Evolutionary conservation across 2,329 filamentous ascomycete species (phyloP).

Genomic region (Pyrenochaeta sp.): DNA sequence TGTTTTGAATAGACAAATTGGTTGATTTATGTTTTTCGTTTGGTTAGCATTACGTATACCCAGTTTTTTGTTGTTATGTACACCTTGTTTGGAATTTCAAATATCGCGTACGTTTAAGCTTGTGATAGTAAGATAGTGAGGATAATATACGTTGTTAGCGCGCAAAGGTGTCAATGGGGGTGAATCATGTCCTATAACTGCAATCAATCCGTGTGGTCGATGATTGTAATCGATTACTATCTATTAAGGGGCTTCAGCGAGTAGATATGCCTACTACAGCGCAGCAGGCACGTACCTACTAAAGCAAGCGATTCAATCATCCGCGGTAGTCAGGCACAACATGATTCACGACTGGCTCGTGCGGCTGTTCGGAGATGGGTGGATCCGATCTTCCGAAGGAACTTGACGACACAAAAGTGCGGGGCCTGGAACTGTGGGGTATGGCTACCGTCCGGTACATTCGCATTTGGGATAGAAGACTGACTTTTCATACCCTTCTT

Average conservation of each 20-base stretch:
- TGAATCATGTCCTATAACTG: too few species aligned
- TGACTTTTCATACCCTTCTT: slow-evolving; percentile 14
- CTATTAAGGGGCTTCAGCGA: too few species aligned
- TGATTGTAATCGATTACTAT: too few species aligned
- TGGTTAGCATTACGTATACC: slow-evolving; percentile 8
- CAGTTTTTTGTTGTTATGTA: too few species aligned
- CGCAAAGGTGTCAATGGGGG: too few species aligned
- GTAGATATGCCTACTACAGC: too few species aligned
- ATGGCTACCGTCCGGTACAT: neutral
- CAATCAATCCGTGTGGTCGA: too few species aligned
- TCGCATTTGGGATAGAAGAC: too few species aligned
- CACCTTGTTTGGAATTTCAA: neutral
- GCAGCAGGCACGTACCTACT: too few species aligned
- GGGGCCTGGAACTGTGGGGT: slow-evolving; percentile 17
- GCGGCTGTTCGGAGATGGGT: slow-evolving; percentile 8
- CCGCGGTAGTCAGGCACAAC: neutral
- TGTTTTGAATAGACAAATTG: slow-evolving; percentile 6
- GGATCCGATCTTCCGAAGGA: slow-evolving; percentile 7
- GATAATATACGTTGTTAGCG: too few species aligned
- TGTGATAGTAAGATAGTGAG: too few species aligned
- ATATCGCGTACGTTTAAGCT: neutral
- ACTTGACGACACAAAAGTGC: slow-evolving; percentile 7
- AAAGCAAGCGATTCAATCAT: slow-evolving; percentile 2
- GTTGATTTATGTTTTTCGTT: slow-evolving; percentile 1
- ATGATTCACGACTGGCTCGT: slow-evolving; percentile 6